These are phyloP conservation scores for Fusarium verrucosum DNA, from an alignment of 2,329 filamentous ascomycete species.

Conservation along the genomic window DNA sequence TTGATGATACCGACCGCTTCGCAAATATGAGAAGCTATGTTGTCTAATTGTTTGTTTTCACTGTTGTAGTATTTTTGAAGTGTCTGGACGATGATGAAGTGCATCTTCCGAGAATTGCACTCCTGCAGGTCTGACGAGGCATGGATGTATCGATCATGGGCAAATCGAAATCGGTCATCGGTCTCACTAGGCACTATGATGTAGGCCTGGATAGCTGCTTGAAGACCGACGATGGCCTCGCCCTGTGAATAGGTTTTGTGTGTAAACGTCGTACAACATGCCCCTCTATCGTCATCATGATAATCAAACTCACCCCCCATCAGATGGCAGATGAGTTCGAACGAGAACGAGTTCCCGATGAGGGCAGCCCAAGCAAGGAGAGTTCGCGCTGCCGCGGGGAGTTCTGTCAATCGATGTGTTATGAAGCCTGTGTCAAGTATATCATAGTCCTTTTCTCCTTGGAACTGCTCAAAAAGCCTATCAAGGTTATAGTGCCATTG, in stretches of 20 bases:
- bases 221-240: slow-evolving; percentile 80
- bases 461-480: slow-evolving; percentile 84
- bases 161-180: slow-evolving; percentile 88
- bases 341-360: slow-evolving; percentile 84
- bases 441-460: slow-evolving; percentile 79
- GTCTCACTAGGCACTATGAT: slow-evolving; percentile 83
- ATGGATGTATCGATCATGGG: slow-evolving; percentile 86
- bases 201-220: slow-evolving; percentile 81
- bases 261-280: slow-evolving; percentile 37
- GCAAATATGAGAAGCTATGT: slow-evolving; percentile 82
- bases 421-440: slow-evolving; percentile 86
- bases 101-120: slow-evolving; percentile 79
- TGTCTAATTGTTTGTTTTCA: slow-evolving; percentile 73
- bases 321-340: slow-evolving; percentile 79
- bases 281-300: slow-evolving; percentile 56
- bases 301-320: slow-evolving; percentile 79
- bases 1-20: slow-evolving; percentile 80
- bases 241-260: slow-evolving; percentile 63
- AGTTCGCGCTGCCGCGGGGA: slow-evolving; percentile 76
- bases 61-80: slow-evolving; percentile 75
- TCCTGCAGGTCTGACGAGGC: slow-evolving; percentile 76
- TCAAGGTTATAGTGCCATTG: slow-evolving; percentile 89
- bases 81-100: slow-evolving; percentile 85
- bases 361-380: slow-evolving; percentile 89
- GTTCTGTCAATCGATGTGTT: slow-evolving; percentile 77